Conservation (phyloP, 306 rosid species). For the Macrotyloma uniflorum region DNA sequence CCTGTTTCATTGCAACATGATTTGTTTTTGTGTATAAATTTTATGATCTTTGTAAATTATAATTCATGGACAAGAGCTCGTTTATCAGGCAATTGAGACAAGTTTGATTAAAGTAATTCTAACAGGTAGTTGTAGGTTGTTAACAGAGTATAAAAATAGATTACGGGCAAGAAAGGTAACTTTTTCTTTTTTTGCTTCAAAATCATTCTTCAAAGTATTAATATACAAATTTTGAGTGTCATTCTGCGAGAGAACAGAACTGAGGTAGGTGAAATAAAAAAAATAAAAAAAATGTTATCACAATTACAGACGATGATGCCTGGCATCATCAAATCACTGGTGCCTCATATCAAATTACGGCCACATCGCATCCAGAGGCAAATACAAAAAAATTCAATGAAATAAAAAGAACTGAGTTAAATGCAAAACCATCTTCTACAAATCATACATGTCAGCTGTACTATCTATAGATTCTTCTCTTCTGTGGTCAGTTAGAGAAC, state of each 20-base stretch:
- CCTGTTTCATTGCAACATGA: no score
- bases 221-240: constrained; percentile 48
- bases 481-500: constrained; percentile 50
- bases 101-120: no score
- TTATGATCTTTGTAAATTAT: no score
- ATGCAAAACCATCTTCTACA: constrained; percentile 51
- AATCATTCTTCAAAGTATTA: constrained; percentile 38
- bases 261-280: background rate
- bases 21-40: no score
- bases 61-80: no score
- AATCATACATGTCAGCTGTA: constrained; percentile 62
- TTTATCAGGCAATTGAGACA: no score
- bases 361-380: constrained; percentile 35
- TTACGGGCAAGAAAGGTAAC: background rate
- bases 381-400: constrained; percentile 34
- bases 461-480: constrained; percentile 95
- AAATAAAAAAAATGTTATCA: constrained; percentile 19
- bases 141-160: background rate
- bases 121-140: no score
- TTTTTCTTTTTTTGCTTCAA: constrained; percentile 30
- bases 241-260: constrained; percentile 36
- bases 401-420: constrained; percentile 30
- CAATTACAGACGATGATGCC: constrained; percentile 37
- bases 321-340: constrained; percentile 35
- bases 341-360: constrained; percentile 16